Evolutionary conservation across 495 filamentous ascomycete genomes (phyloP).

Genomic region (Lasiosphaeris hirsuta): DNA sequence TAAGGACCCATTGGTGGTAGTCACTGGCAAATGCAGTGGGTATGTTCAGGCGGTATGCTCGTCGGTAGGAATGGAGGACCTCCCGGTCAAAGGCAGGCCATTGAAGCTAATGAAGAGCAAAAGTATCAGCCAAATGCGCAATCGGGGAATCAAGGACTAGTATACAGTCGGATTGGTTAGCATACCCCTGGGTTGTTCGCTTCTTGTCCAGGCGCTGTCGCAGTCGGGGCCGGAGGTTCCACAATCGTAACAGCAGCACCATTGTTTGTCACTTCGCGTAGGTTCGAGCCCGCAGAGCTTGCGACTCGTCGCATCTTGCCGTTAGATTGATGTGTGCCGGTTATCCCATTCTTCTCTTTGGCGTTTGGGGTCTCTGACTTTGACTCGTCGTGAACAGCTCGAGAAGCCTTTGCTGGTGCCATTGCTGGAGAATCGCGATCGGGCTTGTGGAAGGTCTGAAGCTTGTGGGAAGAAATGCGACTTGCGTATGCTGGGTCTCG

Average conservation of each 20-base stretch:
- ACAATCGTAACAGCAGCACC: constrained; percentile 23
- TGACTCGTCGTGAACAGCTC: constrained; percentile 41
- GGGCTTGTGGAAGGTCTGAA: neutral
- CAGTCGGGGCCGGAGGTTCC: constrained; percentile 17
- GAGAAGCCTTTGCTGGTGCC: constrained; percentile 33
- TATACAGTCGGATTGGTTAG: neutral
- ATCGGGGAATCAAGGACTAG: neutral
- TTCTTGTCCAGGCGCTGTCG: constrained; percentile 21
- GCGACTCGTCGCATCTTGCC: constrained; percentile 46
- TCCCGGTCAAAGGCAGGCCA: constrained; percentile 71
- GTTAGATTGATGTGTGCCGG: constrained; percentile 34
- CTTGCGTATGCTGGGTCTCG: neutral
- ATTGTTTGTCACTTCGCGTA: constrained; percentile 37
- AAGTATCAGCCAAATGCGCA: constrained; percentile 20
- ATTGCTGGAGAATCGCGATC: constrained; percentile 23
- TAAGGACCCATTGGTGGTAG: constrained; percentile 69
- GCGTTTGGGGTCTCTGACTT: constrained; percentile 42
- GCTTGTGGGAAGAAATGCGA: neutral
- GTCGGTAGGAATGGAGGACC: constrained; percentile 76
- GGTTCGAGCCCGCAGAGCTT: constrained; percentile 43
- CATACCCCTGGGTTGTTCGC: constrained; percentile 30
- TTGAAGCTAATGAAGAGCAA: constrained; percentile 53
- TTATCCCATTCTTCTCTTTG: constrained; percentile 44
- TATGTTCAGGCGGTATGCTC: constrained; percentile 69
- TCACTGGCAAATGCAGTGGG: constrained; percentile 67